Base-by-base conservation (phyloP, 352 stramenopile genomes). In the Phytopythium oedochilum region DNA sequence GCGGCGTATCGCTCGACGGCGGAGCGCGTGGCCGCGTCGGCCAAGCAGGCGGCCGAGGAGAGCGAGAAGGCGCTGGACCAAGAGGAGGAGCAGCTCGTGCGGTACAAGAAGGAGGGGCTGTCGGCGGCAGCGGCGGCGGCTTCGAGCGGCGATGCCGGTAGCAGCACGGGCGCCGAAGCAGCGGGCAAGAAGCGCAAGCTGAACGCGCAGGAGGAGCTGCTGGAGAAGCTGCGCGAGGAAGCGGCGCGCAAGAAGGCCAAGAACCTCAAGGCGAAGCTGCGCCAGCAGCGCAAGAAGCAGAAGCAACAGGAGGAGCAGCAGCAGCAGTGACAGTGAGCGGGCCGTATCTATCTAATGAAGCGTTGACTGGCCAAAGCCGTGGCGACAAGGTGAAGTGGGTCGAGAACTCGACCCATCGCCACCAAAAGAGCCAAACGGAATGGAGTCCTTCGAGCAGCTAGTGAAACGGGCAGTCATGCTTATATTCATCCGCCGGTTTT, bases 201-300 rank as follows among this genome's bases (percentile, higher is more conserved):
- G 29, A 89, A 64, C 10, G 73, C 72, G 15, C 83, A 92, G 43
- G 75, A 92, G 14, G 70, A 88, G 38, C 55, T 92, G 28, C 62
- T 92, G 48, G 79, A 86, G 25, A 79, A 81, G 32, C 36, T 92
- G 53, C 64, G 83, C 11, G 71, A 88, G 35, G 76, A 90, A 38
- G 80, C 73, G 9, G 71, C 64, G 15, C 69, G 71, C 45, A 86
- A 85, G 56, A 89, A 84, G 42, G 74, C 70, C 26, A 89, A 90
- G 62, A 92, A 92, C 51, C 63, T 78, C 28, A 92, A 92, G 55
- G 57, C 66, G n/a, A 92, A 90, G 53, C 59, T 75, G 57, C 77
- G 80, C n/a, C 52, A 80, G 49, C 78, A 90, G 65, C 75, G 77
- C 47, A 92, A 92, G 65, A 92, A 88, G 59, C 70, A 86, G 48